Evolutionary conservation across 164 flowering plant genomes (phyloP), one percentile per base, ranked within the genome.

Genomic region (Sextonia rubra): DNA sequence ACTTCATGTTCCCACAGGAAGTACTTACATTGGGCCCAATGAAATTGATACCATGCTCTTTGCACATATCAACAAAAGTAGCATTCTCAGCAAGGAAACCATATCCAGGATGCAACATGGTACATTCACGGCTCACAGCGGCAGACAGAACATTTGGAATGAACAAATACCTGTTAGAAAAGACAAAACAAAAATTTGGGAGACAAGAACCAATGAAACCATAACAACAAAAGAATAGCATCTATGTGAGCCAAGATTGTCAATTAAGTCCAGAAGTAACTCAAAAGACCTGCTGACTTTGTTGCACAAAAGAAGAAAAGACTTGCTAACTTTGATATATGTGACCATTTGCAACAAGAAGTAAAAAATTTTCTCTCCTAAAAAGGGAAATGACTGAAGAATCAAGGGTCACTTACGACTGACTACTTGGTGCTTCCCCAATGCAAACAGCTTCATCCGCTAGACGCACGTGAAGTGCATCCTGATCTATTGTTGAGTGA

Each of bases 71-170:
- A 83, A 95, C 99, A 85, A 95, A 95, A 71, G 74, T 73, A 32
- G 99, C 99, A 89, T 95, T 95, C 83, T 95, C 99, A 70, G 99
- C 82, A 77, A 95, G 98, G 88, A 95, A 95, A 23, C 98, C 99
- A 85, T 95, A 95, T 81, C 99, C 99, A 80, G 99, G 99, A 86
- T 95, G 99, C 82, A 95, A 80, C 98, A 95, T 95, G 47, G 97
- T 95, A 74, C 99, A 95, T 66, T 77, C 73, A 64, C 86, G 91
- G 74, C 92, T 95, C 32, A 82, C 80, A 27, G 98, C 99, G 80
- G 99, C 99, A 62, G 98, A 83, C 63, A 95, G 82, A 77, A 95
- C 97, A 86, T 93, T 91, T 77, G 93, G 91, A 66, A 93, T 83
- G 81, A 89, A 70, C 70, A 95, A 79, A 73, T 93, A 95, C 88